Evolutionary conservation across 495 filamentous ascomycete genomes (phyloP), one percentile per base, ranked within the genome.

Genomic region (Hyphodiscus hymeniophilus): DNA sequence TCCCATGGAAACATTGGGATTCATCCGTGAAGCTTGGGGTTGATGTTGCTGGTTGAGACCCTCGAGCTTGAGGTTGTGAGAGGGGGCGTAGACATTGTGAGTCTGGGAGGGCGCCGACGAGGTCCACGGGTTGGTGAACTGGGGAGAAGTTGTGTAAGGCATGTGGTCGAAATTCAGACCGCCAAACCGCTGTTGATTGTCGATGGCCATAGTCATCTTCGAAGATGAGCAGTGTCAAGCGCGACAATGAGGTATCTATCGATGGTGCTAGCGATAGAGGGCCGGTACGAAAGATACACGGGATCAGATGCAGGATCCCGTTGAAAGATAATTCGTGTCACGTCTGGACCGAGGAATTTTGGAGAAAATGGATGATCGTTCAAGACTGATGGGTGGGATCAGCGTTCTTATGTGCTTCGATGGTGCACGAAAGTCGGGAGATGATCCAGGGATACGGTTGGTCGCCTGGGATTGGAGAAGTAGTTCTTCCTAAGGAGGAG

Each of bases 51-150:
- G 71, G 59, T 72, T 71, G 60, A 71, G 68, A 33, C 63, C 62
- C 47, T 69, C 60, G 55, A 79, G 54, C 54, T 70, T 64, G 59
- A 67, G 60, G 62, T 54, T 71, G 63, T 66, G 69, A 69, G 62
- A 78, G 55, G 64, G 61, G 60, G 67, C 62, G 67, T 80, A 75
- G 71, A 76, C 54, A 75, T 73, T 67, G 76, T 76, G 60, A 73
- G 66, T 28, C 71, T 77, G 68, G 15, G 72, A 66, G 36, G 72
- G 70, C 40, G 78, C 68, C 16, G 82, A 75, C 22, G 82, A 70
- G 47, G 72, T 73, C 90, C 90, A 97, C 13, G 91, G 91, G 64
- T 97, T 89, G 60, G 87, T 89, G 72, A 97, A 97, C 60, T 91
- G 85, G 40, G 89, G 87, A 38, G 78, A 65, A 42, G 71, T 82